Conservation (phyloP, 495 filamentous ascomycete genomes). For the Bacidia rubella region DNA sequence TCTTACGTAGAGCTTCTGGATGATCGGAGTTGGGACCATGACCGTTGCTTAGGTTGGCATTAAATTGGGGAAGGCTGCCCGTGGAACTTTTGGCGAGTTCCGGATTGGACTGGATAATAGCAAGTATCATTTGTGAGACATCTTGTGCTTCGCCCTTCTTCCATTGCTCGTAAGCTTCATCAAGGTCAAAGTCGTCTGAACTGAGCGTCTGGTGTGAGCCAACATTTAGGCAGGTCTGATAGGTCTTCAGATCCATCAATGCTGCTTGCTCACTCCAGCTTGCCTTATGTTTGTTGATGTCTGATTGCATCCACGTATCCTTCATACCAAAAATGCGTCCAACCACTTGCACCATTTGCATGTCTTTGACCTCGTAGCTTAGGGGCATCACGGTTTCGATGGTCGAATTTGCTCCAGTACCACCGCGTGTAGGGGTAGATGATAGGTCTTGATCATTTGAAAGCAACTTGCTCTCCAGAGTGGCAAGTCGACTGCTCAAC, state of each 20-base stretch:
- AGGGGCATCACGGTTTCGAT: constrained; percentile 69
- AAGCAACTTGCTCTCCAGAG: constrained; percentile 83
- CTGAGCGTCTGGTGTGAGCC: constrained; percentile 66
- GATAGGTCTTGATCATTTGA: constrained; percentile 86
- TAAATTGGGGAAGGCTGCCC: constrained; percentile 39
- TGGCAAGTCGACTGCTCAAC: constrained; percentile 60
- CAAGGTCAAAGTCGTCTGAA: constrained; percentile 76
- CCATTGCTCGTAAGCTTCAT: constrained; percentile 85
- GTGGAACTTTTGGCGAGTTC: constrained; percentile 63
- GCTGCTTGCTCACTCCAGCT: constrained; percentile 87
- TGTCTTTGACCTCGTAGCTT: constrained; percentile 89
- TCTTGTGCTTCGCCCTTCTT: constrained; percentile 71
- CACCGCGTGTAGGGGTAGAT: constrained; percentile 38
- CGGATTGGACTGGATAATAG: constrained; percentile 73
- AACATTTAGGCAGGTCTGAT: constrained; percentile 73
- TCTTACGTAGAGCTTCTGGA: constrained; percentile 45
- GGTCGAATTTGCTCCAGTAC: constrained; percentile 42
- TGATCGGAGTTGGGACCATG: constrained; percentile 33
- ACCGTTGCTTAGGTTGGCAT: constrained; percentile 25
- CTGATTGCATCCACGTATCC: constrained; percentile 62
- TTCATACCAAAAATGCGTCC: constrained; percentile 69
- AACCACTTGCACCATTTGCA: constrained; percentile 82
- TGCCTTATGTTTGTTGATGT: constrained; percentile 67
- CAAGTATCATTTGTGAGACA: constrained; percentile 82
- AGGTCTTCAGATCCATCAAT: constrained; percentile 79